Evolutionary conservation across 176 grass and related monocot genomes (phyloP), one percentile per base, ranked within the genome.

Genomic region (Oropetium thomaeum): DNA sequence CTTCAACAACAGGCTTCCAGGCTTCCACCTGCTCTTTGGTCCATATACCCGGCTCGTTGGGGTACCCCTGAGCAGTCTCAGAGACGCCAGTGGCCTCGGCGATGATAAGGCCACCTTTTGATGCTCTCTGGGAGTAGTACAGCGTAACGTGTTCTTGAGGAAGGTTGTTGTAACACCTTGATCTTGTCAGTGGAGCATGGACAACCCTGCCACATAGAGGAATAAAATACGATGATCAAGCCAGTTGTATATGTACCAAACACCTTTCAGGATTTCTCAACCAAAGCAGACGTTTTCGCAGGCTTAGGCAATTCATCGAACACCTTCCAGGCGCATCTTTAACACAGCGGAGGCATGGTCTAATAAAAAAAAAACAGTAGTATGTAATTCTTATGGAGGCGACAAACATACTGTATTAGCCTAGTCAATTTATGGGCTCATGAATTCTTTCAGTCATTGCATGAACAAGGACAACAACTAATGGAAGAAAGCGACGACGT

Each of bases 1-100:
- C 83, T 47, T 89, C 32, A 1, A 87, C 84, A 1, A 87, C 80
- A 2, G 80, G 76, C 14, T 84, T 93, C 90, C 90, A 93, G 41
- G 87, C 90, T 38, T 87, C 80, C 15, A 93, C 80, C 38, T 93
- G 90, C 27, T 84, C 90, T 29, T 47, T 87, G 25, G 90, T 84
- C 90, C 90, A 93, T 72, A 89, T 53, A 11, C 90, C 90, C 58
- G 87, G 90, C 32, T 72, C 74, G 58, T 78, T 49, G 22, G 77
- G 65, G 26, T 67, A 87, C 16, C 90, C 87, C 32, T 85, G 83
- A 66, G 83, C 82, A 25, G 69, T 83, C 10, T 69, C 57, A 0
- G 81, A 88, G 15, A 88, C 64, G 25, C 86, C 81, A 4, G 81
- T 76, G 13, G 86, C 55, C 37, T 88, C 86, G 4, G 63, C 58